Evolutionary conservation across 2,329 filamentous ascomycete species (phyloP).

Genomic region (Xylariales sp.): DNA sequence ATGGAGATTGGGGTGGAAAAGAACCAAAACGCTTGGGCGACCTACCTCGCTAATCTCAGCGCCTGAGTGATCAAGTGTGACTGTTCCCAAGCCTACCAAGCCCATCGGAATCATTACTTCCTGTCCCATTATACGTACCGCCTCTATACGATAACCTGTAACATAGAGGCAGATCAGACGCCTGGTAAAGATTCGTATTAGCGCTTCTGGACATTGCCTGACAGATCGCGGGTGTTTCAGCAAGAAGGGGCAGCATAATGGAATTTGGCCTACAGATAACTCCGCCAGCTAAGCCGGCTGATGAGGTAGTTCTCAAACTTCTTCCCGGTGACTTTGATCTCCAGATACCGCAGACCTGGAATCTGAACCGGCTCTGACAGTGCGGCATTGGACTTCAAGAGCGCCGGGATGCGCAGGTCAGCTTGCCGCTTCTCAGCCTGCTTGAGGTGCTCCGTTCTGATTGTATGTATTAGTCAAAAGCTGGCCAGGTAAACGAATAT

Average conservation of each 20-base stretch:
- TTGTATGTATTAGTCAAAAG: slow-evolving; percentile 5
- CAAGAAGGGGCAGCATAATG: neutral
- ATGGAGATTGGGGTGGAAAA: slow-evolving; percentile 6
- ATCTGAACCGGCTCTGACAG: slow-evolving; percentile 57
- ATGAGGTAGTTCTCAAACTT: slow-evolving; percentile 66
- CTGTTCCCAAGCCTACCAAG: slow-evolving; percentile 63
- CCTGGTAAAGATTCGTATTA: neutral
- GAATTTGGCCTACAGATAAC: slow-evolving; percentile 48
- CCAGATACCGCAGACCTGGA: slow-evolving; percentile 55
- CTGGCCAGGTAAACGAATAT: no score
- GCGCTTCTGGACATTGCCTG: no score
- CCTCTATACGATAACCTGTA: slow-evolving; percentile 63
- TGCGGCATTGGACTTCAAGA: slow-evolving; percentile 43
- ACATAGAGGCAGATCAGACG: slow-evolving; percentile 35
- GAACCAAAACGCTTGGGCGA: slow-evolving; percentile 10
- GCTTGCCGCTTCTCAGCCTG: slow-evolving; percentile 58
- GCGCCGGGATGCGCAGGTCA: slow-evolving; percentile 37
- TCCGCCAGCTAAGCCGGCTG: slow-evolving; percentile 62
- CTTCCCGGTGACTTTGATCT: slow-evolving; percentile 71
- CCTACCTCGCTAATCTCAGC: slow-evolving; percentile 48
- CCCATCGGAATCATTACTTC: slow-evolving; percentile 71
- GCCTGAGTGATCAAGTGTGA: slow-evolving; percentile 65
- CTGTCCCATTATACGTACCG: slow-evolving; percentile 63
- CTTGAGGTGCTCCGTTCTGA: slow-evolving; percentile 68
- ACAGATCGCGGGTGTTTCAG: neutral